These are phyloP conservation scores for Lagenidium sp. DNA, from an alignment of 352 stramenopile genomes.

Conservation along the genomic window DNA sequence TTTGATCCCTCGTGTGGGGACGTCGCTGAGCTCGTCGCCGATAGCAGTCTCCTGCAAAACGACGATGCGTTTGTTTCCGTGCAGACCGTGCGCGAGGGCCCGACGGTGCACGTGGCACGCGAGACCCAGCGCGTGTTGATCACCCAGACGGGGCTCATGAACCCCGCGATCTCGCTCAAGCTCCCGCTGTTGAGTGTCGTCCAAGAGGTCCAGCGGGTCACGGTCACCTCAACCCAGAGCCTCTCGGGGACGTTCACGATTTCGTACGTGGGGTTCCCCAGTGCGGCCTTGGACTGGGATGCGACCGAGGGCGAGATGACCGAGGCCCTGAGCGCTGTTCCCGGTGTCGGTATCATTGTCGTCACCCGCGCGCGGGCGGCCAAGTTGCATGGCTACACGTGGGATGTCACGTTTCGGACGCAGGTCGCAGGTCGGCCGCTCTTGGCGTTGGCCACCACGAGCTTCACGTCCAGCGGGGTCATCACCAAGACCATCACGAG, in stretches of 20 bases:
- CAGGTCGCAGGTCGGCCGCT: constrained; percentile 11
- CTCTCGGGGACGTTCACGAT: constrained; percentile 19
- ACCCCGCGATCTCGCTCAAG: constrained; percentile 7
- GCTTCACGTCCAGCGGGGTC: constrained; percentile 4
- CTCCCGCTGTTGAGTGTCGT: constrained; percentile 8
- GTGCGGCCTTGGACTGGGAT: constrained; percentile 11
- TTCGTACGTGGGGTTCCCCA: constrained; percentile 12
- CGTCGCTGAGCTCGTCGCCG: constrained; percentile 14
- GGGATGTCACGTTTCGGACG: constrained; percentile 22
- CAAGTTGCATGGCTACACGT: constrained; percentile 14
- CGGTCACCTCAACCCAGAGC: constrained; percentile 8
- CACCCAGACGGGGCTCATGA: constrained; percentile 6
- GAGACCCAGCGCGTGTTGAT: constrained; percentile 14
- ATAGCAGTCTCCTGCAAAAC: constrained; percentile 11
- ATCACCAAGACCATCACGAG: constrained; percentile 12
- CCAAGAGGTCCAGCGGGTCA: constrained; percentile 20
- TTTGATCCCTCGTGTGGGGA: constrained; percentile 23
- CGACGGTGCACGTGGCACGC: constrained; percentile 3
- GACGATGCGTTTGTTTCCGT: constrained; percentile 15
- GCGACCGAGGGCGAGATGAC: constrained; percentile 5
- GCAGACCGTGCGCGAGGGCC: constrained; percentile 14
- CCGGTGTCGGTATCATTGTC: constrained; percentile 11
- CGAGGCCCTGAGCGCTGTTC: constrained; percentile 10
- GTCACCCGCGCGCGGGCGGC: constrained; percentile 3
- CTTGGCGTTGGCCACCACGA: constrained; percentile 7